Percentiles rank a stretch among this genome's conserved stretches.
Conservation (phyloP, 768 basidiomycete genomes). For the Termitomyces sp. region DNA sequence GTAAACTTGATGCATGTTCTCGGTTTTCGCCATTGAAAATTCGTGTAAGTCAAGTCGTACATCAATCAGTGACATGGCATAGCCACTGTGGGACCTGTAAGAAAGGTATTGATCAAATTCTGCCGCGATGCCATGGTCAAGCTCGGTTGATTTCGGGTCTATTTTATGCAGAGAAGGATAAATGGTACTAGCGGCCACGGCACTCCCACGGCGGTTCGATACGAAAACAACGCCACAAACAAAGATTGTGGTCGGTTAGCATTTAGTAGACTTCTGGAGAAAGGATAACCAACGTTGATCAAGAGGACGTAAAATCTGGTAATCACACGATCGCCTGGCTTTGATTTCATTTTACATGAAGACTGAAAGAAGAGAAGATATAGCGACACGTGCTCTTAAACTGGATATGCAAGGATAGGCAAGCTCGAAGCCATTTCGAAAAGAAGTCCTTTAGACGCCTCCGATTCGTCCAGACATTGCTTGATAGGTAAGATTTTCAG, state of each 20-base stretch:
- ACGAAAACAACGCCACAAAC: slow-evolving; percentile 2
- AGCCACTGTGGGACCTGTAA: not conserved
- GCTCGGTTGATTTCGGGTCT: not conserved
- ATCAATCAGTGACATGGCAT: not conserved
- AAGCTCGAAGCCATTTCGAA: not conserved
- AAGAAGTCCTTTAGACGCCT: not conserved
- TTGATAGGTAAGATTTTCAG: not conserved
- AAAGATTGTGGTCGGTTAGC: not conserved
- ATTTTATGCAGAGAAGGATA: not conserved
- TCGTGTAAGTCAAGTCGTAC: not conserved
- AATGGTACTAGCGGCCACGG: not conserved
- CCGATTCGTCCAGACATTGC: not conserved
- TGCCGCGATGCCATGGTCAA: not conserved
- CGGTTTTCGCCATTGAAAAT: not conserved
- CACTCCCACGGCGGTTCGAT: not conserved
- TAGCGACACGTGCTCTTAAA: not conserved
- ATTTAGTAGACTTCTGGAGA: not conserved
- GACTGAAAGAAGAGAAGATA: not conserved
- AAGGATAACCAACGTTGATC: not conserved
- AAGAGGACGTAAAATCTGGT: not conserved
- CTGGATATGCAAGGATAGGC: not conserved
- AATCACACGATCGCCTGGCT: not conserved
- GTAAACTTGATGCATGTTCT: not conserved
- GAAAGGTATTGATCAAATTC: not conserved
- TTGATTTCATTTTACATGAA: not conserved